Base-by-base conservation (phyloP, 148 eudicot species). In the Diospyros kaki region DNA sequence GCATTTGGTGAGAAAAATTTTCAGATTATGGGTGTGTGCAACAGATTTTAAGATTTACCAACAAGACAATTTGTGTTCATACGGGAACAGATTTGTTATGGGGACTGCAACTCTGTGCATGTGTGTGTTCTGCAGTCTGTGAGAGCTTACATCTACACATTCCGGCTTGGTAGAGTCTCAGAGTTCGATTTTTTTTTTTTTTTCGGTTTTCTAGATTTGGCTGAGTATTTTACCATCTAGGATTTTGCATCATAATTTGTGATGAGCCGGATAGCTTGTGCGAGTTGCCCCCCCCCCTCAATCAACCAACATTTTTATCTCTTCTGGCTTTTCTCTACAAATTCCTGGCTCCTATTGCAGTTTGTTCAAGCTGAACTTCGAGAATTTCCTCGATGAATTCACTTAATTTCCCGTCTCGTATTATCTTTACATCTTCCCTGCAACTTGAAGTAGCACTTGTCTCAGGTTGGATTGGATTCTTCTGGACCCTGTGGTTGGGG, bases 401-500 rank as follows among this genome's bases (percentile, higher is more conserved):
- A 56, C 18, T 77, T 54, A 28, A 28, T 28, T 28, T 28, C 28
- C 28, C 28, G 28, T 28, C 28, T 28, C 28, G 28, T 28, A 28
- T 28, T 28, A 28, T 28, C 28, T 28, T 28, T 28, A 28, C 28
- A 28, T 28, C 4, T 39, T 56, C 11, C 46, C 71, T 13, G 59
- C 28, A 39, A 48, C 38, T 68, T 59, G 54, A 13, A 50, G 6
- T 9, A 40, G 40, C 54, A 48, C 58, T 13, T 46, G 63, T 41
- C 15, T 14, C 82, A 91, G 94, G 94, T 64, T 91, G 97, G 93
- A 78, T 88, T 51, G 97, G 93, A 66, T 91, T 89, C 87, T 79
- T 88, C 56, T 89, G 81, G 78, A 83, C 74, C 28, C 64, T 89
- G 28, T 91, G 92, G 94, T 63, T 87, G 48, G 83, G 78, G 8